Evolutionary conservation across 768 basidiomycete genomes (phyloP), one percentile per base, ranked within the genome.

Genomic region (Xanthoconium purpureum): DNA sequence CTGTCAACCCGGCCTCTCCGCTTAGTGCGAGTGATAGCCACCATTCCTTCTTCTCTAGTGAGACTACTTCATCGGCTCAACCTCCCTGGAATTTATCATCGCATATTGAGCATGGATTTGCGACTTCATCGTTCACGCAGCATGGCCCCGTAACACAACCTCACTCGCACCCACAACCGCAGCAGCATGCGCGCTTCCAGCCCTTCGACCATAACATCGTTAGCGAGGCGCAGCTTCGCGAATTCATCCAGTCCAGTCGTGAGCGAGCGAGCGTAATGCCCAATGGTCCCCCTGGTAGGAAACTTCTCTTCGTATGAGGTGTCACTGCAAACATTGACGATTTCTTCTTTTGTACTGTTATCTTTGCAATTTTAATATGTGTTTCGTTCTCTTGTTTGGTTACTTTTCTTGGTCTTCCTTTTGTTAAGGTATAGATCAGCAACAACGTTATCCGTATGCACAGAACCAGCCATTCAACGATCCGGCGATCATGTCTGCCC

Each of bases 401-500:
- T 47, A 56, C 56, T 53, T 54, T 64, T 58, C 61, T 30, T 24
- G 11, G 32, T 30, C 5, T 32, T 69, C 54, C 20, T 24, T 50
- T 63, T 55, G 38, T 54, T 50, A 62, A 64, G 64, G 57, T 58
- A 50, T 67, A 74, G 78, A 79, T 64, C 73, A 69, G 37, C 69
- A 75, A 44, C 66, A 68, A 36, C 66, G 63, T 47, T 73, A 68
- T 61, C 68, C 71, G 13, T 72, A 69, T 53, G 50, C 61, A 66
- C 73, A 68, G 61, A 60, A 63, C 59, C 80, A 79, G 56, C 79
- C 79, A 29, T 90, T 89, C 69, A 79, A 76, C 58, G 89, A 91
- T 63, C 88, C 88, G 44, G 88, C 88, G 13, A 89, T 91, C 47
- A 89, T 91, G 87, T 85, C 88, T 35, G 87, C 86, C 20, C 80